Percentiles rank a stretch among this genome's conserved stretches.
phyloP scores from a whole-genome alignment of 2,329 filamentous ascomycete genomes.

The Mycosphaerelloides madeirae region DNA sequence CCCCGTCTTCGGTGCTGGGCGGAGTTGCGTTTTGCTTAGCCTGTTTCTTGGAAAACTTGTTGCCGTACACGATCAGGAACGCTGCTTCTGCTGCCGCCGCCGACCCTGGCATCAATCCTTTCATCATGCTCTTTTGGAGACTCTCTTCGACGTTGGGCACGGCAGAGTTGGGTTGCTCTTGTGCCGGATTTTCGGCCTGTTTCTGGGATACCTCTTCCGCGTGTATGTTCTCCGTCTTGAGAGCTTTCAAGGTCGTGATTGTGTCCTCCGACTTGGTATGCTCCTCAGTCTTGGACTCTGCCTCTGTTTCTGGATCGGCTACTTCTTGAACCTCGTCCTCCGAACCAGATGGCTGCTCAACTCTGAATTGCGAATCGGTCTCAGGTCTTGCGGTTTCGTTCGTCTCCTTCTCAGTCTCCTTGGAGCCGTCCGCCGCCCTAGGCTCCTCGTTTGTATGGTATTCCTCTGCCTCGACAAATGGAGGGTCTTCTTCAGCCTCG shows the following conservation, averaged over 20 bases:
- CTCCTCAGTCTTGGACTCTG: too few relatives aligned
- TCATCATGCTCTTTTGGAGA: neutral
- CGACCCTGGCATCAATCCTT: neutral
- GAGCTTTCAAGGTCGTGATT: neutral
- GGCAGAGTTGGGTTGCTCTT: neutral
- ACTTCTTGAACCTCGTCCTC: too few relatives aligned
- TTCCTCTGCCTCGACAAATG: slow-evolving; percentile 1
- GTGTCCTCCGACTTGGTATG: neutral
- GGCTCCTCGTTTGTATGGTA: slow-evolving; percentile 1
- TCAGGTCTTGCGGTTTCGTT: too few relatives aligned
- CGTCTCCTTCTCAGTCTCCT: slow-evolving; percentile 9
- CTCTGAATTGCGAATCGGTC: too few relatives aligned
- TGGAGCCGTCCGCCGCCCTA: slow-evolving; percentile 2
- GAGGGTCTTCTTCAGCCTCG: too few relatives aligned
- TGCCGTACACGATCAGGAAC: slow-evolving; percentile 8
- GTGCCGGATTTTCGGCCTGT: neutral
- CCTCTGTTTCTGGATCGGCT: too few relatives aligned
- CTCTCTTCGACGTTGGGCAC: too few relatives aligned
- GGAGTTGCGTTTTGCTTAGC: slow-evolving; percentile 2
- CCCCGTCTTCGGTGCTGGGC: slow-evolving; percentile 5
- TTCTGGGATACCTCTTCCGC: neutral
- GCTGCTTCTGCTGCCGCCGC: slow-evolving; percentile 14
- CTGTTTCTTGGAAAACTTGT: slow-evolving; percentile 1
- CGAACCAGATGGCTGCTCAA: too few relatives aligned
- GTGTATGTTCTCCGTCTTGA: too few relatives aligned